Conservation (phyloP, 805 yeast species). For the Saturnispora serradocipensis region DNA sequence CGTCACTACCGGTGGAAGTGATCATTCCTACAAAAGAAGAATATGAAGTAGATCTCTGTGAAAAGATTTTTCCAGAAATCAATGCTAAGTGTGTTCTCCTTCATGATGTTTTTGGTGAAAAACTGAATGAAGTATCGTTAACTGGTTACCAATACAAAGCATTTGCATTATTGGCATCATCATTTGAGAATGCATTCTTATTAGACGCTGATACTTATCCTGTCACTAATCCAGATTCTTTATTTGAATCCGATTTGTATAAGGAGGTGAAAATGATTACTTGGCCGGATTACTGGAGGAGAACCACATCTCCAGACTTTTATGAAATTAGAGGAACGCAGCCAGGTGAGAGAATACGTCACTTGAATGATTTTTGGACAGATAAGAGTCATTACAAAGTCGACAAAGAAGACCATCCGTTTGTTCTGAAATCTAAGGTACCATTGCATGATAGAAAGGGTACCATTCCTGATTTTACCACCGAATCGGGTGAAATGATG, state of each 20-base stretch:
- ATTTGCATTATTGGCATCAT: slow-evolving; percentile 39
- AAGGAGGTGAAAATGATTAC: slow-evolving; percentile 39
- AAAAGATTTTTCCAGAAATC: slow-evolving; percentile 28
- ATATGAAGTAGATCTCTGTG: slow-evolving; percentile 23
- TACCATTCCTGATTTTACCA: slow-evolving; percentile 50
- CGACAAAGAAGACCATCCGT: slow-evolving; percentile 16
- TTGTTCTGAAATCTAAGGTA: slow-evolving; percentile 14
- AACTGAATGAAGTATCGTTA: slow-evolving; percentile 16
- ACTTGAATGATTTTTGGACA: slow-evolving; percentile 22
- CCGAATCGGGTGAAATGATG: slow-evolving; percentile 58
- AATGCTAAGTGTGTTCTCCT: slow-evolving; percentile 37
- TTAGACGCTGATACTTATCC: slow-evolving; percentile 40
- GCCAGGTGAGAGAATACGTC: slow-evolving; percentile 30
- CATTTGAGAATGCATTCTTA: slow-evolving; percentile 38
- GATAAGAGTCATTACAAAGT: slow-evolving; percentile 13
- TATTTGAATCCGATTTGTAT: slow-evolving; percentile 40
- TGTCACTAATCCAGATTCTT: slow-evolving; percentile 38
- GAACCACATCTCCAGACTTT: slow-evolving; percentile 52
- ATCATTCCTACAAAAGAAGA: slow-evolving; percentile 14
- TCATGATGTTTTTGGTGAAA: slow-evolving; percentile 29
- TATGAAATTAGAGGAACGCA: slow-evolving; percentile 43
- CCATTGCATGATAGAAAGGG: slow-evolving; percentile 55
- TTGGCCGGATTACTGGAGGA: slow-evolving; percentile 71
- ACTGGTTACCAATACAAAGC: slow-evolving; percentile 33
- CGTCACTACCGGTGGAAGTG: slow-evolving; percentile 29